Evolutionary conservation across 768 basidiomycete genomes (phyloP), one percentile per base, ranked within the genome.

Genomic region (Kwoniella shandongensis): DNA sequence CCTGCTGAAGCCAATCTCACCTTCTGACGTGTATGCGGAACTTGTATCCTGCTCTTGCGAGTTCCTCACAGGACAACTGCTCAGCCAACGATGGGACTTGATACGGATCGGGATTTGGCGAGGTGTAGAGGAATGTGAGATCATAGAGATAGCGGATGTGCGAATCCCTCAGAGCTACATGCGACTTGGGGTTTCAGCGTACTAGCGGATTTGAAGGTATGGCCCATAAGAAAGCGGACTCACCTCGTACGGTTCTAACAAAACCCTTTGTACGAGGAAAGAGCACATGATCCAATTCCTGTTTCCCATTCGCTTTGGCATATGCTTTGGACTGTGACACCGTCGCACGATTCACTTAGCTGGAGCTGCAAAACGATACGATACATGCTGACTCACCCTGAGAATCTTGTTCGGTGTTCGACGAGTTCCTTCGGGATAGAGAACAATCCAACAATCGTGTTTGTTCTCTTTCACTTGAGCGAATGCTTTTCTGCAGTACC

Each of bases 361-460:
- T n/a, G 26, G 13, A 26, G 45, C 7, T 29, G 27, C 2, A 46
- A 26, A 8, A 23, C 4, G 45, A 45, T 45, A 17, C 25, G 10
- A 18, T n/a, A 11, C 13, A 45, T 45, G 23, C 12, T 25, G 22
- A 44, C 60, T 50, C 44, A 64, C 62, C 45, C 46, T 17, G 4
- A 67, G 42, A 18, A 70, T 6, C 51, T 70, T 70, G 11, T 52
- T 26, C 4, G 51, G 17, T 8, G 66, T 65, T 35, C 65, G 44
- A n/a, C 69, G 30, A 0, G 69, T 70, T 2, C 69, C 69, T 48
- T 70, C 69, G 3, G 69, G 69, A 42, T 65, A 70, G 3, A 70
- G 52, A 30, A 70, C 47, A 17, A 70, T 67, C 69, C 69, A 70
- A 20, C 53, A 57, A 7, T 46, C 49, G 39, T 70, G 63, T 20